These are phyloP conservation scores for Iris macrosiphon DNA, from an alignment of 106 monocot species.

Conservation along the genomic window DNA sequence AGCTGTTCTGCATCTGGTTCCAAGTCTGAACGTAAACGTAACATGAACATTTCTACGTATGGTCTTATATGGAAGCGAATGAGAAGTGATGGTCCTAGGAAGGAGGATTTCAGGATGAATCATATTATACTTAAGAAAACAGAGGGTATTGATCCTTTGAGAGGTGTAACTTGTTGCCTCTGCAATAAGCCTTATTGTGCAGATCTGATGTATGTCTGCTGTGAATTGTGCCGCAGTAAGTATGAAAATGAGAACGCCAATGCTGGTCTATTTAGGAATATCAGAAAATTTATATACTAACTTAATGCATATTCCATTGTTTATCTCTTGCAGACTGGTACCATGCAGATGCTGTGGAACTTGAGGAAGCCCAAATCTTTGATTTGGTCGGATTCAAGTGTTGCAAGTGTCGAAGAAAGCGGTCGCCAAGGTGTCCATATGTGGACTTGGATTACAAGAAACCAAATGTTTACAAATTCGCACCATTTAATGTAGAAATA, in stretches of 20 bases:
- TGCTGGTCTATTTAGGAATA: background rate
- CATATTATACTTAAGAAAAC: conserved; percentile 53
- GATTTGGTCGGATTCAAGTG: conserved; percentile 74
- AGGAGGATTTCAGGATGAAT: conserved; percentile 41
- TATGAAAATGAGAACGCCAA: background rate
- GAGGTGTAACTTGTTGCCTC: conserved; percentile 39
- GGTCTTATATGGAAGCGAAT: conserved; percentile 72
- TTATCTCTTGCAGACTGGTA: conserved; percentile 55
- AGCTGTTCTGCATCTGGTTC: conserved; percentile 8
- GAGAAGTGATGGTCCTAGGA: conserved; percentile 19
- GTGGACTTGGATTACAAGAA: conserved; percentile 12
- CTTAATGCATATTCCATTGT: conserved; percentile 3
- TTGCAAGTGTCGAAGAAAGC: conserved; percentile 58
- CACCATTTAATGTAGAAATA: conserved; percentile 5
- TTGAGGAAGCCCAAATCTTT: conserved; percentile 51
- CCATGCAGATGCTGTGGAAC: conserved; percentile 75
- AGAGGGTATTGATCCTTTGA: conserved; percentile 13
- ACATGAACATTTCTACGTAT: conserved; percentile 13
- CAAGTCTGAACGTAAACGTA: conserved; percentile 19
- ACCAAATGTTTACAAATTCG: background rate
- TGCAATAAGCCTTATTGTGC: conserved; percentile 52
- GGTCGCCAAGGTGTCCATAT: conserved; percentile 60
- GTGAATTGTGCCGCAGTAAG: conserved; percentile 73
- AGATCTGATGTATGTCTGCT: conserved; percentile 70
- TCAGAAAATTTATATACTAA: background rate